Conservation (phyloP, 2,329 filamentous ascomycete species). For the Calonectria pseudoturangicola region DNA sequence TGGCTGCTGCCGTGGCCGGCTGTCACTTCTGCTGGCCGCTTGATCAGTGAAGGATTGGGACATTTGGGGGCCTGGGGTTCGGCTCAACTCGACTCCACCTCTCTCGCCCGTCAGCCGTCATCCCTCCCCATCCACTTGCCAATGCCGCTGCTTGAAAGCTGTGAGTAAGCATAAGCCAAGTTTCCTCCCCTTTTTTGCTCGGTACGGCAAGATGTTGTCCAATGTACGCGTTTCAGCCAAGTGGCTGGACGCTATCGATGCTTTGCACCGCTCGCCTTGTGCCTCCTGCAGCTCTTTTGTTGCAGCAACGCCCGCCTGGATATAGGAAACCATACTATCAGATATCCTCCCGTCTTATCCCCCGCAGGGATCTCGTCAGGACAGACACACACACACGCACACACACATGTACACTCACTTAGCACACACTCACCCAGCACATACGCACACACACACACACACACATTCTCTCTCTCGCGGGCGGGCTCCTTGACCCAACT, state of each 20-base stretch:
- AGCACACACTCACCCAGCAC: not conserved
- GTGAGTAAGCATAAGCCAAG: constrained; percentile 56
- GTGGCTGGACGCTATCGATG: constrained; percentile 46
- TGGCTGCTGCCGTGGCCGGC: constrained; percentile 41
- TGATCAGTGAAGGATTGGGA: constrained; percentile 46
- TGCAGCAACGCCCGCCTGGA: constrained; percentile 32
- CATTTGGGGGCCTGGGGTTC: constrained; percentile 39
- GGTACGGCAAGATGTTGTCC: constrained; percentile 48
- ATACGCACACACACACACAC: constrained; percentile 24
- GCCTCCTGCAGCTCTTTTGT: constrained; percentile 30
- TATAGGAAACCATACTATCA: constrained; percentile 36
- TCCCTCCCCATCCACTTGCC: constrained; percentile 42
- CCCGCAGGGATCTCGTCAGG: constrained; percentile 39
- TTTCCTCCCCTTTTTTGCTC: constrained; percentile 44
- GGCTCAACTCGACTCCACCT: constrained; percentile 48
- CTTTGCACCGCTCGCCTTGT: constrained; percentile 21
- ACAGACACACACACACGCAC: constrained; percentile 22
- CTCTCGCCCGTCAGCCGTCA: constrained; percentile 48
- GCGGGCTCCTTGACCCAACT: constrained; percentile 32
- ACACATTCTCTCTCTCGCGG: constrained; percentile 18
- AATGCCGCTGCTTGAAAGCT: constrained; percentile 49
- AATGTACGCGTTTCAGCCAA: constrained; percentile 51
- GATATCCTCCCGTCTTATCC: constrained; percentile 46
- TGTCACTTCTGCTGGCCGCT: constrained; percentile 37
- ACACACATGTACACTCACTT: not conserved